Base-by-base conservation (phyloP, 1,284 basidiomycete genomes). In the Xanthoconium separans region DNA sequence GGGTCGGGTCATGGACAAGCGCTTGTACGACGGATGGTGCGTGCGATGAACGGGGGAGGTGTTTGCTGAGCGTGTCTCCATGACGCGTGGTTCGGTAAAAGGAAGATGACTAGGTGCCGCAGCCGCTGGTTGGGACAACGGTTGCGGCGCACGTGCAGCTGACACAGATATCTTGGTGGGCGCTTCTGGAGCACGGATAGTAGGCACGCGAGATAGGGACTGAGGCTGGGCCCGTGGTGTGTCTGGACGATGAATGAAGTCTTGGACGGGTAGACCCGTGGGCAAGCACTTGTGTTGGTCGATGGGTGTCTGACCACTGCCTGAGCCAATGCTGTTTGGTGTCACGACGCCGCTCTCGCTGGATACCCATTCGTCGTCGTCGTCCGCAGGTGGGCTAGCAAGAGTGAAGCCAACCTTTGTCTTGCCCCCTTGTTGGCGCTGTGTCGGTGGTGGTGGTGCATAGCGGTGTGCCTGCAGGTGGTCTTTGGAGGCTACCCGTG, bases 331-430 rank as follows among this genome's bases (percentile, higher is more conserved):
- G 40, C 73, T 68, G 56, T 78, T 79, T 10, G 88, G 87, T 3
- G 87, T 89, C 3, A 74, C 84, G 1, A 81, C 84, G 15, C 85
- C 87, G 61, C 85, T 89, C 66, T 87, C 87, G 64, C 82, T 87
- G 18, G 86, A 88, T 2, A 87, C 77, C 85, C 87, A 89, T 57
- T 84, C 88, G 51, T 87, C 85, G 39, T 85, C 83, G 16, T 78
- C 81, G 47, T 80, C 79, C 24, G 69, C 75, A 46, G 70, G 74
- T 49, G 75, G 74, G 55, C 73, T 79, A 20, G 83, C 73, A 49
- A 89, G 76, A 20, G 81, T 80, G 63, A 89, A 89, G 4, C 79
- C 83, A 29, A 72, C 63, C 65, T 81, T 84, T 29, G 73, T 69
- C 58, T 78, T 83, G 42, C 64, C 62, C 2, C 66, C 69, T 53